Conservation (phyloP, 1,139 yeast species). For the Scheffersomyces stambukii region DNA sequence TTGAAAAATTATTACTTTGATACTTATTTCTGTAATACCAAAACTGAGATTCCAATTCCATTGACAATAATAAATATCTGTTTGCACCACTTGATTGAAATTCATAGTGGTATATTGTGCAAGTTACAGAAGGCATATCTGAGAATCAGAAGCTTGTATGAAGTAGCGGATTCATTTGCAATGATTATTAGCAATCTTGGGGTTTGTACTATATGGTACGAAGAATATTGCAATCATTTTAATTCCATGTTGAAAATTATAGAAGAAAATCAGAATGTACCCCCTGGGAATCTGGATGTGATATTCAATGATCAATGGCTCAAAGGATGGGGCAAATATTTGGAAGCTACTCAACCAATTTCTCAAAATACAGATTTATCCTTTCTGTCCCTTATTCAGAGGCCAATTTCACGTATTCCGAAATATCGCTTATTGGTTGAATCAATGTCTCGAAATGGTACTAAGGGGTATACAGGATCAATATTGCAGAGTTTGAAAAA, state of each 20-base stretch:
- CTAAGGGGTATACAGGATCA: too few relatives aligned
- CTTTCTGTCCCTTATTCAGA: slow-evolving; percentile 47
- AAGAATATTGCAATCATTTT: too few relatives aligned
- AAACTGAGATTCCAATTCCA: slow-evolving; percentile 24
- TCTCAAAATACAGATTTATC: slow-evolving; percentile 36
- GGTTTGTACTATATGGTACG: slow-evolving; percentile 8
- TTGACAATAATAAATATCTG: slow-evolving; percentile 16
- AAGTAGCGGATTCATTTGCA: slow-evolving; percentile 1
- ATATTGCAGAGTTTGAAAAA: too few relatives aligned
- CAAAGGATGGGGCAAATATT: slow-evolving; percentile 33
- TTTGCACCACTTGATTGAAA: slow-evolving; percentile 18
- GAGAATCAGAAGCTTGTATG: slow-evolving; percentile 1
- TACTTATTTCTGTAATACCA: slow-evolving; percentile 20
- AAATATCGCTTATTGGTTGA: slow-evolving; percentile 50
- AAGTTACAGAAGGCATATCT: slow-evolving; percentile 10
- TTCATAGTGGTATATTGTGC: slow-evolving; percentile 21
- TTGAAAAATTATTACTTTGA: slow-evolving; percentile 35
- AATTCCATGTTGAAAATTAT: too few relatives aligned
- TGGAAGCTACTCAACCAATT: slow-evolving; percentile 40
- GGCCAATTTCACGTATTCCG: slow-evolving; percentile 49
- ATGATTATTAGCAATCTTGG: slow-evolving; percentile 6
- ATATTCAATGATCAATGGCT: slow-evolving; percentile 16
- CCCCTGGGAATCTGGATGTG: too few relatives aligned
- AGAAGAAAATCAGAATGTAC: too few relatives aligned
- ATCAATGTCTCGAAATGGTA: too few relatives aligned